These are phyloP conservation scores for Elymus sibiricus DNA, from an alignment of 176 grass and related monocot species.

Conservation along the genomic window DNA sequence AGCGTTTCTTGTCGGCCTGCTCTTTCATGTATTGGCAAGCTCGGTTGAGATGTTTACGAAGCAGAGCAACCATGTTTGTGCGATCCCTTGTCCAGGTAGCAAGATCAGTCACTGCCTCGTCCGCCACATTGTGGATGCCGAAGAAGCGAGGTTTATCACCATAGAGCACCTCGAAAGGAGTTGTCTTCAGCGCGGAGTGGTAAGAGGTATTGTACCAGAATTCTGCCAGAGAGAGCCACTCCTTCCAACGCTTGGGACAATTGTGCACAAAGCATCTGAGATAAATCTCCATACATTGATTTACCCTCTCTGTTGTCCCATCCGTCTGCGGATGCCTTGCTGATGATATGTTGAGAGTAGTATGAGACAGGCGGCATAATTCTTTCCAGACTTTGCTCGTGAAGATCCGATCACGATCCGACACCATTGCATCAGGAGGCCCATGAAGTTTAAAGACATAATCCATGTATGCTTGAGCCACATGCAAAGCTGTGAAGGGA, in stretches of 20 bases:
- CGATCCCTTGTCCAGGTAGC: background rate
- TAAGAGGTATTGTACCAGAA: background rate
- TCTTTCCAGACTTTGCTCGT: background rate
- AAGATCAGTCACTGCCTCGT: background rate
- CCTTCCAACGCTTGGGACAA: background rate
- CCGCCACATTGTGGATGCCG: background rate
- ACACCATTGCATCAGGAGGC: background rate
- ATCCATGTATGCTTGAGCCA: background rate
- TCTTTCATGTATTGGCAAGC: background rate
- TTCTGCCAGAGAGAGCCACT: background rate
- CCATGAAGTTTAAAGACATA: background rate
- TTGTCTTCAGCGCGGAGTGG: no score
- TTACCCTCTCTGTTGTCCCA: background rate
- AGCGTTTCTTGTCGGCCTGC: background rate
- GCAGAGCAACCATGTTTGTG: background rate
- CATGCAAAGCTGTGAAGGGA: background rate
- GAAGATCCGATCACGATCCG: background rate
- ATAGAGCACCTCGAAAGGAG: background rate
- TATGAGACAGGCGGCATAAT: background rate
- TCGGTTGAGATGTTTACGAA: background rate
- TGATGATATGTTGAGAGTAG: no score
- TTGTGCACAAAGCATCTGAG: background rate
- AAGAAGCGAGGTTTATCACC: background rate
- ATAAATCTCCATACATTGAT: background rate
- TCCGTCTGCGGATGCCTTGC: no score